Evolutionary conservation across 2,329 filamentous ascomycete species (phyloP), one percentile per base, ranked within the genome.

Genomic region (Colletotrichum caudatum): DNA sequence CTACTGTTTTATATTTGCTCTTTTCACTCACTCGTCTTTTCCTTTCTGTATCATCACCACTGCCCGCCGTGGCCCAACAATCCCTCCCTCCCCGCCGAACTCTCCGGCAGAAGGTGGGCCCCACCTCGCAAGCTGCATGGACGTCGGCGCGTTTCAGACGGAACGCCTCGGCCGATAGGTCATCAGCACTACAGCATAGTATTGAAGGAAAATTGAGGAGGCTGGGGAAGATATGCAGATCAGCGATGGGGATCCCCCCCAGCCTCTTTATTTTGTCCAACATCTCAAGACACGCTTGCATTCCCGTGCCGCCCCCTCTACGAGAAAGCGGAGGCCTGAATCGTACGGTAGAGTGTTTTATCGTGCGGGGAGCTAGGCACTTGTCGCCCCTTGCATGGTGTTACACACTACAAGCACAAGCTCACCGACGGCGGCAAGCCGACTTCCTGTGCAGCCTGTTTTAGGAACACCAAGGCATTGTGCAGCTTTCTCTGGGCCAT

Each of bases 91-190:
- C 54, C 41, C 65, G 54, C 59, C 54, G 46, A 60, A 41, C 26
- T 44, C 61, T 67, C 56, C 50, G 69, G n/a, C 2, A 54, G 37
- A 37, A 20, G 46, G 41, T 46, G 69, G 67, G 59, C 53, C 29
- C 53, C 29, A 39, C 44, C n/a, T 23, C 33, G 58, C 51, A 59
- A 66, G 59, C 46, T 35, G 64, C 59, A 71, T 51, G 26, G 65
- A 63, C 65, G 54, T 48, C 59, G 65, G 48, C 39, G 65, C 54
- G 69, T 72, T 69, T 69, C 69, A 72, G 64, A 58, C 64, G 37
- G 44, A 59, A 54, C 65, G 48, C 60, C 65, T 71, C 69, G 59
- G 65, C 69, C 65, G 65, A 64, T 56, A 44, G 41, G 57, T 7
- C n/a, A 37, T 46, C 35, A 5, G 14, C 1, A 41, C 35, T 3